phyloP scores from a whole-genome alignment of 1,284 basidiomycete species.

The Puccinia brachypodii region DNA sequence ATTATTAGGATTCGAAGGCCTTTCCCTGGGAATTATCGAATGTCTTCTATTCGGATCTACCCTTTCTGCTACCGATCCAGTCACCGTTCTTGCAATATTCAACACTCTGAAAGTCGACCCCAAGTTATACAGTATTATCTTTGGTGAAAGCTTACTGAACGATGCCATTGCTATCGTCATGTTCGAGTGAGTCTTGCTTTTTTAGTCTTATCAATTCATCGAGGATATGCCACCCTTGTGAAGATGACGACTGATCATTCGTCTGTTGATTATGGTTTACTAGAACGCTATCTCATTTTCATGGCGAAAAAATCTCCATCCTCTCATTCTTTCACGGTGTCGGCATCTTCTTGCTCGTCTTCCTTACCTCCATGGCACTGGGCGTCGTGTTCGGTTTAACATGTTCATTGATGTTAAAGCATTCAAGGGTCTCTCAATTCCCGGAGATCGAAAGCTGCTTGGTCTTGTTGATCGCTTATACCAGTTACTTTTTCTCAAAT shows the following conservation, averaged over 20 bases:
- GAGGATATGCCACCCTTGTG: not conserved
- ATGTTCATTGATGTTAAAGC: slow-evolving; percentile 89
- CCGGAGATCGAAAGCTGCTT: slow-evolving; percentile 92
- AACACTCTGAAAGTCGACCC: slow-evolving; percentile 99
- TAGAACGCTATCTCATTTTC: slow-evolving; percentile 87
- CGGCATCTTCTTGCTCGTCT: slow-evolving; percentile 93
- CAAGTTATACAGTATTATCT: slow-evolving; percentile 95
- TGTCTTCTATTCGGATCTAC: slow-evolving; percentile 96
- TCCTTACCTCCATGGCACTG: slow-evolving; percentile 88
- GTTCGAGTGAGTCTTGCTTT: slow-evolving; percentile 83
- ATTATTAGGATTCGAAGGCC: slow-evolving; percentile 80
- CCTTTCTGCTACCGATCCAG: slow-evolving; percentile 93
- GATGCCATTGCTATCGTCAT: slow-evolving; percentile 99
- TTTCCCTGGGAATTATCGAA: slow-evolving; percentile 78
- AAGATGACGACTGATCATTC: not conserved
- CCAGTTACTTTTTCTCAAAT: slow-evolving; percentile 98
- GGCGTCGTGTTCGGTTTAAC: slow-evolving; percentile 87
- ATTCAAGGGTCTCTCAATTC: slow-evolving; percentile 81
- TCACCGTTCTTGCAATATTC: slow-evolving; percentile 98
- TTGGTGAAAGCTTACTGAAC: slow-evolving; percentile 94
- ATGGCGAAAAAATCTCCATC: slow-evolving; percentile 82
- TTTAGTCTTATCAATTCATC: not conserved
- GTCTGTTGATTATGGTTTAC: slow-evolving; percentile 3
- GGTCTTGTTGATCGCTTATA: slow-evolving; percentile 90
- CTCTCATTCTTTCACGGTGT: slow-evolving; percentile 89